phyloP scores from a whole-genome alignment of 768 basidiomycete genomes.

The Porphyrellus cyaneotinctus region DNA sequence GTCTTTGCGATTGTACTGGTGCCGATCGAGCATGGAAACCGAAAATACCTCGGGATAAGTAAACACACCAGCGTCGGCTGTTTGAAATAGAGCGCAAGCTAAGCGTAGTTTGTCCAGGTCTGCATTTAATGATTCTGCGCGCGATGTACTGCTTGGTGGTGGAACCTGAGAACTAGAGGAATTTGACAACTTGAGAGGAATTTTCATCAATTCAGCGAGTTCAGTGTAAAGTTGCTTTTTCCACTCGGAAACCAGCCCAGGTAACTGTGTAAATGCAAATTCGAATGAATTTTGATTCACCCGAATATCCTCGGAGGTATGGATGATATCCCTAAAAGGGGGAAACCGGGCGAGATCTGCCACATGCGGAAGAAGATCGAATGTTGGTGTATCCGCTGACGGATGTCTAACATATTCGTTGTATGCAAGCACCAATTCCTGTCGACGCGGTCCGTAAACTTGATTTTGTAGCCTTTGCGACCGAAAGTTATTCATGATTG shows the following conservation, averaged over 20 bases:
- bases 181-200: not conserved
- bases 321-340: not conserved
- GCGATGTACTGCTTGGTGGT: not conserved
- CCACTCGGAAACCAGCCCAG: slow-evolving; percentile 5
- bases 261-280: slow-evolving; percentile 9
- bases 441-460: slow-evolving; percentile 1
- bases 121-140: not conserved
- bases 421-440: not conserved
- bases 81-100: slow-evolving; percentile 7
- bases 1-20: not conserved
- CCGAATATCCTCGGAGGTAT: not conserved
- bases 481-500: slow-evolving; percentile 1
- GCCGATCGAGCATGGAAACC: not conserved
- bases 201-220: slow-evolving; percentile 2
- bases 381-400: not conserved
- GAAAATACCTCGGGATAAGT: not conserved
- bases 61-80: not conserved
- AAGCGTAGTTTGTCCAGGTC: not conserved
- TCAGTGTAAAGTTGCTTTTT: slow-evolving; percentile 2
- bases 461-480: not conserved
- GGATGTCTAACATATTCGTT: not conserved
- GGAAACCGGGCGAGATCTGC: not conserved
- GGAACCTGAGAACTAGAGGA: not conserved
- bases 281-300: not conserved
- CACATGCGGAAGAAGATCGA: not conserved